These are phyloP conservation scores for Aspergillus ellipticus DNA, from an alignment of 495 filamentous ascomycete species.

Conservation along the genomic window DNA sequence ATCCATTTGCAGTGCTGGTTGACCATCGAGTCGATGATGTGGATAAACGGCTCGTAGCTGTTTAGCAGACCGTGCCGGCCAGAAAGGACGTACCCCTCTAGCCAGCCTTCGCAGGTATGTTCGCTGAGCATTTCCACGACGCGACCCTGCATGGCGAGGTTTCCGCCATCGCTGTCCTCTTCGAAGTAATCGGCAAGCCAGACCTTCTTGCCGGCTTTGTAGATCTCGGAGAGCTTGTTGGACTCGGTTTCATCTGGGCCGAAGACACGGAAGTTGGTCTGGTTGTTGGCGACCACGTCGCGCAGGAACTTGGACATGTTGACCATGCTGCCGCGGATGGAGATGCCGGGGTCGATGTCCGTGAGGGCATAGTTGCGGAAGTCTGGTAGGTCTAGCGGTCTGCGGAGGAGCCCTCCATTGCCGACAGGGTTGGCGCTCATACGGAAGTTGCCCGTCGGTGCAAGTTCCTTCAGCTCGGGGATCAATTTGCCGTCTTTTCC, in stretches of 20 bases:
- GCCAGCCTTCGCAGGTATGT: conserved; percentile 73
- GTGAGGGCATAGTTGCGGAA: conserved; percentile 59
- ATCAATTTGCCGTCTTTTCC: conserved; percentile 54
- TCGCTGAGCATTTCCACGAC: conserved; percentile 78
- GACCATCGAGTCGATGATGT: conserved; percentile 76
- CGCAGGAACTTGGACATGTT: conserved; percentile 62
- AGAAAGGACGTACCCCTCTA: conserved; percentile 69
- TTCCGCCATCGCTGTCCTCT: conserved; percentile 66
- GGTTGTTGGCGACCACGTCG: conserved; percentile 58
- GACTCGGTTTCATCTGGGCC: conserved; percentile 75
- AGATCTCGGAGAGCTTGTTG: conserved; percentile 66
- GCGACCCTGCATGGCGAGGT: conserved; percentile 57
- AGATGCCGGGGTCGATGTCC: conserved; percentile 51
- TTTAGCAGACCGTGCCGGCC: conserved; percentile 70
- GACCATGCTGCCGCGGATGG: conserved; percentile 53
- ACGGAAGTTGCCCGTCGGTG: conserved; percentile 55
- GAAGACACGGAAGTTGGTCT: conserved; percentile 63
- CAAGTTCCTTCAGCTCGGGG: conserved; percentile 55
- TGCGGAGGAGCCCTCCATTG: conserved; percentile 61
- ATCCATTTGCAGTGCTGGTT: conserved; percentile 81
- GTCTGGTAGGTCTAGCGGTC: conserved; percentile 60
- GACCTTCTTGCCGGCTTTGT: conserved; percentile 68
- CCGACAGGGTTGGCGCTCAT: conserved; percentile 72
- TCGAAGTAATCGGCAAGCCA: conserved; percentile 74
- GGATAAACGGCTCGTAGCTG: conserved; percentile 75